phyloP scores from a whole-genome alignment of 176 grass and related monocot species.

The Oryza punctata region DNA sequence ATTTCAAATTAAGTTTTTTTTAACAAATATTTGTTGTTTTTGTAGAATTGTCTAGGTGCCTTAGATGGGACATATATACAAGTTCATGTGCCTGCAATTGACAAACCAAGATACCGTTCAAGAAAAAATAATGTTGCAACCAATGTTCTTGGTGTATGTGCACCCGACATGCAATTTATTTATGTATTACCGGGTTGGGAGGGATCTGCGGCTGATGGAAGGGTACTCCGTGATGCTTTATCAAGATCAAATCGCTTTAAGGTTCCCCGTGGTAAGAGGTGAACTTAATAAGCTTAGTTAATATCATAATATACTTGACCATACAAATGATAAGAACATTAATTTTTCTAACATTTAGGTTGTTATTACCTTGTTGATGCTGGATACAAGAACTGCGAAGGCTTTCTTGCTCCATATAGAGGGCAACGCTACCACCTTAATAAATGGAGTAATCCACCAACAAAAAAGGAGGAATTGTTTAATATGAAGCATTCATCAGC shows the following conservation, averaged over 20 bases:
- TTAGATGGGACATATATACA: slow-evolving; percentile 5
- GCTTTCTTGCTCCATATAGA: no score
- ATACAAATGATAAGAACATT: no score
- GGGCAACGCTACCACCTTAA: no score
- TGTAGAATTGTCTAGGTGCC: neutral
- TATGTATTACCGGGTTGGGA: slow-evolving; percentile 3
- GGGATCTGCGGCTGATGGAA: neutral
- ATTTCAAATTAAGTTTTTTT: neutral
- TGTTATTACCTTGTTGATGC: no score
- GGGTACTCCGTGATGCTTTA: slow-evolving; percentile 3
- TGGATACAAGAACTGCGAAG: no score
- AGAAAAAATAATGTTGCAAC: neutral
- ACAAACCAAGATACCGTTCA: slow-evolving; percentile 20
- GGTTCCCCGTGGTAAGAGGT: slow-evolving; percentile 3
- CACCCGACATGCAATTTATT: neutral
- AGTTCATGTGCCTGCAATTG: neutral
- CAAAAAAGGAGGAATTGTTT: no score
- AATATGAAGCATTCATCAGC: no score
- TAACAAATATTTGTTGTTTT: neutral
- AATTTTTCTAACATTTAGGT: no score
- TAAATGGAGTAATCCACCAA: no score
- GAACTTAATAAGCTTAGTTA: neutral
- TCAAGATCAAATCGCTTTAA: neutral
- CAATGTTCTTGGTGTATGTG: neutral
- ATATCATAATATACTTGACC: no score